Conservation (phyloP, 176 grass and related monocot species). For the Lolium multiflorum region DNA sequence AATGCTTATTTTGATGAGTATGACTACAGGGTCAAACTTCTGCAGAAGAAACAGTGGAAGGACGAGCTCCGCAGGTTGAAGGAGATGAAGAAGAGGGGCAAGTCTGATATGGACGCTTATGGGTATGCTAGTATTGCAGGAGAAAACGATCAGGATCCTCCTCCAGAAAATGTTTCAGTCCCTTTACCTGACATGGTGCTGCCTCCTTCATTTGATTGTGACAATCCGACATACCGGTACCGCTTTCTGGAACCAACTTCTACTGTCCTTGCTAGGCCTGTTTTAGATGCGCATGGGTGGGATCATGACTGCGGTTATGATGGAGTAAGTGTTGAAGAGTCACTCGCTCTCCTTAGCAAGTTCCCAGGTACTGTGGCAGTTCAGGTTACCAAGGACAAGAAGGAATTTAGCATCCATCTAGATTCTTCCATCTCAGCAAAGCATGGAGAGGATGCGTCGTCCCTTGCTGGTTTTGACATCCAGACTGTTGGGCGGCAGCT, state of each 20-base stretch:
- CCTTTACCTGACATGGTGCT: constrained; percentile 91
- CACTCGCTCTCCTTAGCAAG: constrained; percentile 61
- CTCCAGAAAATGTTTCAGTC: constrained; percentile 77
- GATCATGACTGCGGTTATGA: constrained; percentile 99
- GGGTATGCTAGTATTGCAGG: constrained; percentile 55
- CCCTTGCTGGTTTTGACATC: constrained; percentile 87
- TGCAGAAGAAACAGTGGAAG: constrained; percentile 99
- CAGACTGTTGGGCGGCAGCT: constrained; percentile 81
- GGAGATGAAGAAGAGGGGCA: constrained; percentile 88
- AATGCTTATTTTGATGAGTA: constrained; percentile 97
- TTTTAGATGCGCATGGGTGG: constrained; percentile 83
- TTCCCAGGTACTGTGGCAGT: constrained; percentile 75
- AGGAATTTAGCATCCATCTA: constrained; percentile 94
- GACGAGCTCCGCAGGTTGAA: constrained; percentile 88
- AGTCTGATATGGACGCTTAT: constrained; percentile 63
- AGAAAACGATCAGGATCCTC: constrained; percentile 78
- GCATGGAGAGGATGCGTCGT: constrained; percentile 85
- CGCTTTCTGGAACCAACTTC: constrained; percentile 85
- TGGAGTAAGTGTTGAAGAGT: constrained; percentile 87
- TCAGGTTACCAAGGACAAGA: constrained; percentile 96
- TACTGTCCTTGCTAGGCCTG: constrained; percentile 76
- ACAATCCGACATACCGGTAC: constrained; percentile 81
- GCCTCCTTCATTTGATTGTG: constrained; percentile 91
- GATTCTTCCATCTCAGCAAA: constrained; percentile 91
- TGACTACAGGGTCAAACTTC: constrained; percentile 94